Evolutionary conservation across 2,329 filamentous ascomycete genomes (phyloP).

Genomic region (Pezicula rhizophila): DNA sequence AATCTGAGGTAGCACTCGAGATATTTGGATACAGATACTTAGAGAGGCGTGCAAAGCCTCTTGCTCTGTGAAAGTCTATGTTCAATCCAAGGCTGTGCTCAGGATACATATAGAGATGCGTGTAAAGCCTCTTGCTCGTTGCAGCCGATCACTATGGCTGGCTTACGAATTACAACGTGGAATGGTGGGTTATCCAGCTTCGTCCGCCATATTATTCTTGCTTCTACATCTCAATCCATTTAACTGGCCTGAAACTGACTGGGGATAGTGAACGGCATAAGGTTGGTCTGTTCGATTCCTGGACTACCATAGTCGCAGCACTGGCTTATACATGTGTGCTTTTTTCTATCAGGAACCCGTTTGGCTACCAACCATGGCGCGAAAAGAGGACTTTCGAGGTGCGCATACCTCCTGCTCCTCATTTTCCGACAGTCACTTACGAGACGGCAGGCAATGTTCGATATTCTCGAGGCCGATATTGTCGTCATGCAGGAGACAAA

Average conservation of each 20-base stretch:
- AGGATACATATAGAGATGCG: no score
- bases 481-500: slow-evolving; percentile 94
- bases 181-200: slow-evolving; percentile 53
- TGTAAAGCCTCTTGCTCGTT: no score
- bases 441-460: slow-evolving; percentile 72
- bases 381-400: slow-evolving; percentile 65
- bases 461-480: slow-evolving; percentile 85
- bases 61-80: no score
- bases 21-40: no score
- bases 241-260: slow-evolving; percentile 9
- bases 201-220: not conserved
- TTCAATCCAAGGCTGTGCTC: no score
- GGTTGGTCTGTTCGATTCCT: slow-evolving; percentile 35
- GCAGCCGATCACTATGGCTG: slow-evolving; percentile 42
- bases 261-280: slow-evolving; percentile 68
- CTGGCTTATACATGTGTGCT: not conserved
- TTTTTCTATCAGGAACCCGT: slow-evolving; percentile 57
- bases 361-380: slow-evolving; percentile 79
- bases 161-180: slow-evolving; percentile 78
- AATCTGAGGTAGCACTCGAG: no score
- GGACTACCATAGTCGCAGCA: not conserved
- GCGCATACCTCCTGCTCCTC: slow-evolving; percentile 8
- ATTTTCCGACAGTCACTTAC: not conserved
- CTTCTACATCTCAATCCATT: not conserved
- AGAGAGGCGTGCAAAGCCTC: not conserved